A percentile compares a stretch with the other conserved stretches of the same genome.
phyloP scores from a whole-genome alignment of 352 stramenopile species.

The Elongisporangium anandrum region DNA sequence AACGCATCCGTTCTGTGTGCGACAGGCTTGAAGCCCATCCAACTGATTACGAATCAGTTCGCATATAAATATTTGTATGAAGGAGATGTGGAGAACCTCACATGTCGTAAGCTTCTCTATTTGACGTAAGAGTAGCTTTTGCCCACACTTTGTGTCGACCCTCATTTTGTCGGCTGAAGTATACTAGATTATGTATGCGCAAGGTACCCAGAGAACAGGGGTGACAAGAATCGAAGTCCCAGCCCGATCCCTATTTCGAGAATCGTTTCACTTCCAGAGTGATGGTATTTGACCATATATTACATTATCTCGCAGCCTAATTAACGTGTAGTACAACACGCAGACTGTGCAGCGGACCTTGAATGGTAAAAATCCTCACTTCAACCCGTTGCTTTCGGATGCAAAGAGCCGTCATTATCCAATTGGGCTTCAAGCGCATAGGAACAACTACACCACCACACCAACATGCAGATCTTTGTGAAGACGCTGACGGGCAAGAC shows the following conservation, averaged over 20 bases:
- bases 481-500: constrained; percentile 94
- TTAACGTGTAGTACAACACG: neutral
- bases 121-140: neutral
- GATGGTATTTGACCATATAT: constrained; percentile 2
- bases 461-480: constrained; percentile 84
- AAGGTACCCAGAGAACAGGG: neutral
- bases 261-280: constrained; percentile 1
- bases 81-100: no score
- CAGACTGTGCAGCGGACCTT: constrained; percentile 1
- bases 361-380: constrained; percentile 4
- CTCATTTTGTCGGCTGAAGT: neutral
- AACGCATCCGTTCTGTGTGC: neutral
- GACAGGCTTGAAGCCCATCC: neutral
- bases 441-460: constrained; percentile 8
- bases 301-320: constrained; percentile 4
- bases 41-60: neutral
- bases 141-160: neutral
- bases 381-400: constrained; percentile 1
- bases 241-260: neutral
- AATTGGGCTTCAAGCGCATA: constrained; percentile 12
- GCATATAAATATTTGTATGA: neutral
- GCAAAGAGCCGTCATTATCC: constrained; percentile 7
- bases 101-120: no score
- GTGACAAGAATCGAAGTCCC: neutral
- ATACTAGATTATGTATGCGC: neutral